Evolutionary conservation across 2,329 filamentous ascomycete species (phyloP), one percentile per base, ranked within the genome.

Genomic region (Leptoxyphium fumago): DNA sequence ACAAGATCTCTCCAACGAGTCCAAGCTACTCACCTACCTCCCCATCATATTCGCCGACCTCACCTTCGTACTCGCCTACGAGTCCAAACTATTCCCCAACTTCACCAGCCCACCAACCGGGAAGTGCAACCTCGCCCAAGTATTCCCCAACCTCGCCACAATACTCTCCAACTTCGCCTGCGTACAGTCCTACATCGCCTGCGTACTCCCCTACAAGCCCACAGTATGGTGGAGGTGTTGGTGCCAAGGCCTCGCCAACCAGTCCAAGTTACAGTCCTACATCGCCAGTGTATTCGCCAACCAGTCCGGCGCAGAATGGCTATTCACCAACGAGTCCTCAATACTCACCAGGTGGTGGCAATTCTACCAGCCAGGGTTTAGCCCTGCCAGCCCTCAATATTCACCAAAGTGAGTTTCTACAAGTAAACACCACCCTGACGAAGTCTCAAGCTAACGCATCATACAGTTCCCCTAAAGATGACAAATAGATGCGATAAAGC

Each of bases 1-100:
- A 41, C 44, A 50, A 50, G 43, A 48, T 47, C 13, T 55, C 52
- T 10, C 69, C 70, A 8, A 76, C 72, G 1, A 73, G 70, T 34
- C 77, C 75, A 8, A 76, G 75, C 2, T 87, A 86, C 64, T 85
- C 83, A 38, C 84, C 85, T 2, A 86, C 84, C 0, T 89, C 84
- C 40, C 84, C 69, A 63, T 81, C 64, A 58, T 77, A 60, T 67
- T 77, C 47, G 66, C 66, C 64, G 29, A 65, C 65, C 1, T 84
- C 82, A 61, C 74, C 84, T 52, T 74, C 74, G 58, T 83, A 83
- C 63, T 88, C 83, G 39, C 78, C 85, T 38, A 76, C 77, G 46
- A 74, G 61, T 7, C 67, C 65, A 40, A 59, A 56, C 30, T 65
- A 64, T 50, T 73, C 71, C 45, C 70, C 71, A 5, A 72, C 68